Evolutionary conservation across 2,329 filamentous ascomycete genomes (phyloP), one percentile per base, ranked within the genome.

Genomic region (Fusarium anguioides): DNA sequence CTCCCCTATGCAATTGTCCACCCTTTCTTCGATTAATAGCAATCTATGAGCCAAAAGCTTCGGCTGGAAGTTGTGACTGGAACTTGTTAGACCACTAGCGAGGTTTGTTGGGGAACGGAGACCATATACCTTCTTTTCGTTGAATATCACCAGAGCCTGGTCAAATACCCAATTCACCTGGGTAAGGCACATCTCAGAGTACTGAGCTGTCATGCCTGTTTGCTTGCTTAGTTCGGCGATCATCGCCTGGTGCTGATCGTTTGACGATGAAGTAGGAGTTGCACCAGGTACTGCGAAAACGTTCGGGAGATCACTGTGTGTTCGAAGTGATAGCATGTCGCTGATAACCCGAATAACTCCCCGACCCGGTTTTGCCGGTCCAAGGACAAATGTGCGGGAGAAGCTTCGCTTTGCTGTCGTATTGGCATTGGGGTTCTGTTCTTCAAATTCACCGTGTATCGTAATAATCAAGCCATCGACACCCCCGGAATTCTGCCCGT

Each of bases 401-500:
- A 97, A 97, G 76, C 91, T 93, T 61, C 93, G 89, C 70, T 89
- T 87, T 35, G 87, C 83, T 40, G 85, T 85, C 41, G 86, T 83
- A 45, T 84, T 81, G 21, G 83, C 85, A 17, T 78, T 78, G 5
- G 80, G 76, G 68, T 91, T 87, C 18, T 89, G 81, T 75, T 97
- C 94, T 46, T 95, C 89, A 61, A 93, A 96, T 72, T 95, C 91
- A 64, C 93, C 92, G 71, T 96, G 91, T n/a, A 95, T 84, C 9
- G 86, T 90, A 68, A 96, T 86, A 47, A 92, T 85, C 66, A 96
- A 86, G 9, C 93, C 93, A 66, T 92, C 91, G 20, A 95, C 92
- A 6, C 92, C 92, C 20, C 81, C 80, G 2, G 80, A 75, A 62
- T 84, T 89, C 66, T 89, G 83, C 3, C 89, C 88, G 14, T 84